phyloP scores from a whole-genome alignment of 176 grass and related monocot genomes.

The Cymbopogon citratus region DNA sequence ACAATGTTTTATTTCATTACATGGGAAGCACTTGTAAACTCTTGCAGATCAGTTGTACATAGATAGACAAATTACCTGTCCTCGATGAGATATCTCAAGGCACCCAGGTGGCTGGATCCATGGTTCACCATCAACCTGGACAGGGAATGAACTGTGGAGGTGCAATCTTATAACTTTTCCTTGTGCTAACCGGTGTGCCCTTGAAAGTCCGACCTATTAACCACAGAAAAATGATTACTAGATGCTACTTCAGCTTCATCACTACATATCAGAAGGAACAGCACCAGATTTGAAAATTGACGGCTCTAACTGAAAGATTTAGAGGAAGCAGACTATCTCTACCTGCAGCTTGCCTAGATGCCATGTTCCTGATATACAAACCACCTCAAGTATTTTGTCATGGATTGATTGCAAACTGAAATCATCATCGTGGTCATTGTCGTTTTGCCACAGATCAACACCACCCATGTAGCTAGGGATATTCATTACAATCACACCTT shows the following conservation, averaged over 20 bases:
- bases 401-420: constrained; percentile 74
- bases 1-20: neutral
- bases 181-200: constrained; percentile 75
- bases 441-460: constrained; percentile 90
- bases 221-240: constrained; percentile 5
- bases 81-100: constrained; percentile 80
- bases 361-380: constrained; percentile 92
- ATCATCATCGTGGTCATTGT: constrained; percentile 63
- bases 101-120: constrained; percentile 90
- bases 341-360: constrained; percentile 99
- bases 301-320: neutral
- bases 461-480: constrained; percentile 97
- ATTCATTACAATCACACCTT: constrained; percentile 92
- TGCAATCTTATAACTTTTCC: constrained; percentile 78
- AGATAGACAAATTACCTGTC: constrained; percentile 54
- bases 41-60: neutral
- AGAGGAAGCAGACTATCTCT: neutral
- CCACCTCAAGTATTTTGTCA: constrained; percentile 86
- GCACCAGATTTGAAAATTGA: neutral
- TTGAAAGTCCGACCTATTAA: constrained; percentile 82
- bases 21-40: neutral
- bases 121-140: constrained; percentile 97
- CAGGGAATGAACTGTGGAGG: constrained; percentile 83
- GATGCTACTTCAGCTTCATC: neutral
- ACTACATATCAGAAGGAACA: neutral